Base-by-base conservation (phyloP, 352 stramenopile species). In the Phytophthora cactorum region DNA sequence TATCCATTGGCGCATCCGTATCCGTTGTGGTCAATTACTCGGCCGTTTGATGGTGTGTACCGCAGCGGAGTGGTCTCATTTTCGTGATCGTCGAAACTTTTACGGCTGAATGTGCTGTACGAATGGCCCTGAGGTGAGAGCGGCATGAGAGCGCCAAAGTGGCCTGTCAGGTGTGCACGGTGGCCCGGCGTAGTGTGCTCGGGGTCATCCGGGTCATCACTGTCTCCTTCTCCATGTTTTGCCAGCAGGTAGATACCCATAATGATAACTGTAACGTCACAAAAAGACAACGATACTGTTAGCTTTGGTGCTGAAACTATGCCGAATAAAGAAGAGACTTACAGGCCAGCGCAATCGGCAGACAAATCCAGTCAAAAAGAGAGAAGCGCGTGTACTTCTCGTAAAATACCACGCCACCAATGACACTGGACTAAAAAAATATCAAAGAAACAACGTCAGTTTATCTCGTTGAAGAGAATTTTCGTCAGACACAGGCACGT, bases 351-450 rank as follows among this genome's bases (percentile, higher is more conserved):
- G 88, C 86, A 41, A 93, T 81, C 1, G 88, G 88, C n/a, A 95
- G 66, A 31, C 85, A 90, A 41, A 94, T 77, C 86, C 88, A 93
- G 69, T 94, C 82, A 49, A 93, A 94, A 8, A 86, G 51, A 1
- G 80, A 87, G 63, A 95, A 95, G 10, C 66, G 77, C 52, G 59
- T 76, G 77, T 93, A 95, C 79, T 95, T 95, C 60, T 91, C 75
- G 68, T 95, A 95, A 57, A 93, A 95, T 15, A 95, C 84, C 15
- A 95, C 84, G 14, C 88, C 88, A 8, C 88, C 85, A 55, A 95
- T 80, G 43, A 93, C 84, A 68, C 88, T 94, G 11, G 85, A 95
- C 86, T 93, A 60, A 1, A 63, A 7, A 55, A 27, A 67, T 14
- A 68, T 28, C 6, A 53, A 44, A 49, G 17, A 44, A 28, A 53